Conservation (phyloP, 352 stramenopile genomes). For the Pythium insidiosum region DNA sequence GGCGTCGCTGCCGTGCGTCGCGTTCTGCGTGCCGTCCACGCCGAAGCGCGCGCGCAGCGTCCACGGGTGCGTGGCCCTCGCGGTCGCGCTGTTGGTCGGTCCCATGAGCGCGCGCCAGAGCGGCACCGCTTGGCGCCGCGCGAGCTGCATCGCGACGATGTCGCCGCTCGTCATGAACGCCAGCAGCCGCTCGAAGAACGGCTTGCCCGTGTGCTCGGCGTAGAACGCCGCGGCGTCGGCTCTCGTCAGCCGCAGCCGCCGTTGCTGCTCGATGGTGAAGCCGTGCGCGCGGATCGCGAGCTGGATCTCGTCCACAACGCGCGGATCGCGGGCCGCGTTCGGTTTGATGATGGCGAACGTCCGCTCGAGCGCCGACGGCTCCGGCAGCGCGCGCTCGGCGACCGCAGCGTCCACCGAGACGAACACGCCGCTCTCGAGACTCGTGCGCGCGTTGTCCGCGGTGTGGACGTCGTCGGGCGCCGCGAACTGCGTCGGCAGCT, state of each 20-base stretch:
- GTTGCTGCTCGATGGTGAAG: constrained; percentile 37
- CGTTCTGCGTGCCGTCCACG: constrained; percentile 68
- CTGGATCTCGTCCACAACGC: constrained; percentile 25
- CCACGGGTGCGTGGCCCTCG: constrained; percentile 34
- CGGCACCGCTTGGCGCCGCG: constrained; percentile 39
- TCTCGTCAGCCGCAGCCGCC: constrained; percentile 23
- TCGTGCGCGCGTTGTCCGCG: constrained; percentile 16
- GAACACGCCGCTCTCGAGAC: constrained; percentile 39
- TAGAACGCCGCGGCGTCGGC: constrained; percentile 56
- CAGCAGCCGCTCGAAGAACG: constrained; percentile 48
- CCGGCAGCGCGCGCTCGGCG: constrained; percentile 6
- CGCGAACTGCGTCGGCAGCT: constrained; percentile 13
- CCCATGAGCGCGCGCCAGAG: constrained; percentile 70
- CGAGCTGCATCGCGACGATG: constrained; percentile 41
- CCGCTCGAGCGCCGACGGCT: constrained; percentile 16
- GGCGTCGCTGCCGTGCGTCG: constrained; percentile 76
- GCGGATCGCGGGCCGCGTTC: constrained; percentile 24
- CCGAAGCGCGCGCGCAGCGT: constrained; percentile 72
- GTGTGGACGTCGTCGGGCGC: constrained; percentile 16
- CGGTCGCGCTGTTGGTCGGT: constrained; percentile 57
- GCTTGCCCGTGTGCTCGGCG: constrained; percentile 47
- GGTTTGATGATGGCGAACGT: constrained; percentile 67
- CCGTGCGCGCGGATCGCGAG: constrained; percentile 29
- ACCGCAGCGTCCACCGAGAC: constrained; percentile 14
- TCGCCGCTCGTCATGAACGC: constrained; percentile 66